Percentiles rank a stretch among this genome's conserved stretches.
Conservation (phyloP, 495 filamentous ascomycete genomes). For the Xylaria nigripes region DNA sequence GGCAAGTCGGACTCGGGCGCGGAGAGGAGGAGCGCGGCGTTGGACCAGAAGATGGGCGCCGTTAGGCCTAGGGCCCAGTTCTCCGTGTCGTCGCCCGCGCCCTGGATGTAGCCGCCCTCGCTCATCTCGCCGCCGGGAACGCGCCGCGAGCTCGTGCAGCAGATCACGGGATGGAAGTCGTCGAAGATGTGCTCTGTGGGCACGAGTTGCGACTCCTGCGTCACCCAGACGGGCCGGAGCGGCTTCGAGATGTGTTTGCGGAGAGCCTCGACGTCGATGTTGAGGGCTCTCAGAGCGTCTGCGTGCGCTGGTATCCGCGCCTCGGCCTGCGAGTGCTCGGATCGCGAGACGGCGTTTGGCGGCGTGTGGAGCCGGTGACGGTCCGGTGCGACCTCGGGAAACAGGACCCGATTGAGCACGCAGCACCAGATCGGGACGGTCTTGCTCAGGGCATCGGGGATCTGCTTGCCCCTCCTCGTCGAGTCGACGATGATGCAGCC, state of each 20-base stretch:
- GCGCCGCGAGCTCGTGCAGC: conserved; percentile 68
- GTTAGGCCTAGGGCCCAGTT: conserved; percentile 77
- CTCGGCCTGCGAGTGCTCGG: conserved; percentile 75
- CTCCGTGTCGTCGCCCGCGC: conserved; percentile 88
- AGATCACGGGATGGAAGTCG: conserved; percentile 61
- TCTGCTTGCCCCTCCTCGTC: conserved; percentile 84
- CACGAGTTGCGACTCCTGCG: conserved; percentile 30
- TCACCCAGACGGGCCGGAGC: conserved; percentile 56
- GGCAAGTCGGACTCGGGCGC: conserved; percentile 59
- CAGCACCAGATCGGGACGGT: conserved; percentile 90
- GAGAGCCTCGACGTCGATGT: conserved; percentile 23
- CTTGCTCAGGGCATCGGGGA: conserved; percentile 89
- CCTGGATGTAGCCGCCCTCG: conserved; percentile 78
- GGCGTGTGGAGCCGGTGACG: conserved; percentile 54
- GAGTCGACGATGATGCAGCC: conserved; percentile 95
- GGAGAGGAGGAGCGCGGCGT: conserved; percentile 46
- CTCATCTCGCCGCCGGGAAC: conserved; percentile 57
- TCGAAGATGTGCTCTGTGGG: conserved; percentile 32
- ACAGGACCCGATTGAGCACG: conserved; percentile 73
- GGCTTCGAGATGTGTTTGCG: conserved; percentile 44
- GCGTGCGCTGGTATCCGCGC: conserved; percentile 59
- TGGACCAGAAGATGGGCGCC: conserved; percentile 67
- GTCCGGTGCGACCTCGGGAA: conserved; percentile 46
- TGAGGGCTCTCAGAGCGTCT: conserved; percentile 42
- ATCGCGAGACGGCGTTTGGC: conserved; percentile 55